These are phyloP conservation scores for Phylloporus sp. DNA, from an alignment of 768 basidiomycete genomes.

Conservation along the genomic window DNA sequence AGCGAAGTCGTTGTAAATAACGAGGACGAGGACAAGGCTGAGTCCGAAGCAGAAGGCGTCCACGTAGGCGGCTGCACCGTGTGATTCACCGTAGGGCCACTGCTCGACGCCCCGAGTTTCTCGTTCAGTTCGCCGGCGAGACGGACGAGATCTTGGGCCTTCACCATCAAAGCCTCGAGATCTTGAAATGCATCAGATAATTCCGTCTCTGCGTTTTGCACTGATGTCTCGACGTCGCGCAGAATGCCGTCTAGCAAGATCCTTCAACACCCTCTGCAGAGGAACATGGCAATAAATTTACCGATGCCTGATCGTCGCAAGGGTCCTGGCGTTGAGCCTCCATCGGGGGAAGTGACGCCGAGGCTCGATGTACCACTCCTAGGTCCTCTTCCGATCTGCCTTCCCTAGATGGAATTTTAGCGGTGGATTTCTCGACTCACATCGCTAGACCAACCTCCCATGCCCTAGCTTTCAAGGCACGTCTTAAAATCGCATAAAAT, in stretches of 20 bases:
- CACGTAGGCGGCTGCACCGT: slow-evolving; percentile 11
- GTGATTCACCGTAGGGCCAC: slow-evolving; percentile 3
- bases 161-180: slow-evolving; percentile 84
- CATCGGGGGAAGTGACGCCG: slow-evolving; percentile 13
- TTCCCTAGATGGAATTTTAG: slow-evolving; percentile 22
- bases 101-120: slow-evolving; percentile 52
- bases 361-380: slow-evolving; percentile 22
- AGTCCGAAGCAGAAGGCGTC: slow-evolving; percentile 15
- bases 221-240: slow-evolving; percentile 63
- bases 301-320: slow-evolving; percentile 28
- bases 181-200: slow-evolving; percentile 79
- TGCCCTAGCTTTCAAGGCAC: slow-evolving; percentile 59
- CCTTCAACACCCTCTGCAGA: slow-evolving; percentile 3
- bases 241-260: slow-evolving; percentile 70
- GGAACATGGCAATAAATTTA: slow-evolving; percentile 5
- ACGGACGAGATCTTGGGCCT: slow-evolving; percentile 89
- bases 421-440: not conserved
- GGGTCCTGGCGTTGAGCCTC: slow-evolving; percentile 12
- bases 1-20: slow-evolving; percentile 28
- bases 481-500: slow-evolving; percentile 74
- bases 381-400: slow-evolving; percentile 21
- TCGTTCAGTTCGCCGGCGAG: slow-evolving; percentile 86
- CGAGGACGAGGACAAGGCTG: slow-evolving; percentile 20
- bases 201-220: slow-evolving; percentile 55
- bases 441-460: slow-evolving; percentile 56